Conservation (phyloP, 192 early-diverging fungal genomes). For the Linnemannia exigua region DNA sequence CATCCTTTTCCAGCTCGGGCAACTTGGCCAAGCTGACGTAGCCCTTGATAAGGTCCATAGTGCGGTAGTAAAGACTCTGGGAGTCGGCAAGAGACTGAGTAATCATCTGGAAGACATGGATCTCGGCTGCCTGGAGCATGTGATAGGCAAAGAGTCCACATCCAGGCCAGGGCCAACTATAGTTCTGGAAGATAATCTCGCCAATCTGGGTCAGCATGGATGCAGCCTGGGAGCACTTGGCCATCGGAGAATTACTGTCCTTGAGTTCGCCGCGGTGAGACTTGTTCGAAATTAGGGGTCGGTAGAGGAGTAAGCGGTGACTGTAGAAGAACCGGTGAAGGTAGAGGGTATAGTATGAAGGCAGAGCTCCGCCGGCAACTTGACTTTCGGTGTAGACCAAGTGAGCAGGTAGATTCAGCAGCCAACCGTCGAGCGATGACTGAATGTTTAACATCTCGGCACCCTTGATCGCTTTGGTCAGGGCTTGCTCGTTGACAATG, state of each 20-base stretch:
- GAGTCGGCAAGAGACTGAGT: constrained; percentile 38
- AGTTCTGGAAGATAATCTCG: constrained; percentile 57
- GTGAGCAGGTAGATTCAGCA: constrained; percentile 44
- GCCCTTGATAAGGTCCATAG: constrained; percentile 54
- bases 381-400: constrained; percentile 30
- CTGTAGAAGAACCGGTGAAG: constrained; percentile 57
- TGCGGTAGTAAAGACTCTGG: constrained; percentile 48
- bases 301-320: constrained; percentile 40
- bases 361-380: constrained; percentile 22
- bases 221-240: constrained; percentile 49
- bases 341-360: constrained; percentile 56
- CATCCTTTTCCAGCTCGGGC: constrained; percentile 46
- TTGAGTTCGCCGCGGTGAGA: constrained; percentile 39
- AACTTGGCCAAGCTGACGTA: constrained; percentile 51
- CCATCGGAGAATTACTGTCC: constrained; percentile 39
- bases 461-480: constrained; percentile 25
- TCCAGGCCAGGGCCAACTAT: constrained; percentile 57
- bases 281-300: constrained; percentile 51
- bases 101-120: constrained; percentile 56
- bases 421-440: constrained; percentile 34
- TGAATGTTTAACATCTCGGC: constrained; percentile 34
- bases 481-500: constrained; percentile 27
- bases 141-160: constrained; percentile 58
- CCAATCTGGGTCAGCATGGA: constrained; percentile 50
- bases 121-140: constrained; percentile 55